Evolutionary conservation across 1,139 yeast genomes (phyloP).

Genomic region (Taiozyma onychis): DNA sequence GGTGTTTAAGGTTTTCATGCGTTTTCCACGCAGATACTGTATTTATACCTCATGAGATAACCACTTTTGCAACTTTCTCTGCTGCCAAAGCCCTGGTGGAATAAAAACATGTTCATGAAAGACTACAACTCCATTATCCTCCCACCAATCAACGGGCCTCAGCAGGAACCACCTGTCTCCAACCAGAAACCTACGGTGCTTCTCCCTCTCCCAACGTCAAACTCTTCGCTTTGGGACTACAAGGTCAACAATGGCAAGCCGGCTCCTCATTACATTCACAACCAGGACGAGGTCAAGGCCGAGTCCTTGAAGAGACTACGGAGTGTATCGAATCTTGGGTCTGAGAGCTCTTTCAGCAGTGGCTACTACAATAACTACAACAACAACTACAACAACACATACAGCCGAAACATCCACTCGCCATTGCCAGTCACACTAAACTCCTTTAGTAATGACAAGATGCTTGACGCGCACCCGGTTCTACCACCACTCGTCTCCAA

Average conservation of each 20-base stretch:
- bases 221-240: background rate
- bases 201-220: background rate
- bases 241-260: background rate
- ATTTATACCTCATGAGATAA: background rate
- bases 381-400: background rate
- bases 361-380: background rate
- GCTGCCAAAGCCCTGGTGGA: background rate
- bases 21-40: background rate
- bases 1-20: background rate
- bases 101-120: background rate
- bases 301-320: background rate
- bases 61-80: background rate
- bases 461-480: constrained; percentile 3
- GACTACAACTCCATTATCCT: constrained; percentile 11
- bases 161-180: constrained; percentile 9
- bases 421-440: background rate
- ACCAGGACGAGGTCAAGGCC: constrained; percentile 8
- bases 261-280: constrained; percentile 5
- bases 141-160: constrained; percentile 16
- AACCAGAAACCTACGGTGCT: constrained; percentile 16
- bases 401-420: background rate
- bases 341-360: background rate
- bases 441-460: constrained; percentile 1
- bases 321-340: background rate
- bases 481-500: constrained; percentile 4